Conservation (phyloP, 2,329 filamentous ascomycete genomes). For the Neurospora sp. region DNA sequence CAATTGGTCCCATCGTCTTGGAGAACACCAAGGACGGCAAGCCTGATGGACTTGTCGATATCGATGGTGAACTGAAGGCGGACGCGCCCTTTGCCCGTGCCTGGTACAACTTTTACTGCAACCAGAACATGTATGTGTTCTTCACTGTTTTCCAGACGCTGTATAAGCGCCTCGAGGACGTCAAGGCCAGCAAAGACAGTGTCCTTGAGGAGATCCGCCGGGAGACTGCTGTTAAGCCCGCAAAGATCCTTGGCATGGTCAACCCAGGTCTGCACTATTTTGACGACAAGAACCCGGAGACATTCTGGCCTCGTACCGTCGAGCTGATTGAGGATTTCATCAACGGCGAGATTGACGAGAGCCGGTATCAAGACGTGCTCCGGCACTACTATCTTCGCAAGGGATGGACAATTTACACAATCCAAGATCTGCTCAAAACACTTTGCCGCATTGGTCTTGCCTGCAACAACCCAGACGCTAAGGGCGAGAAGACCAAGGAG, state of each 20-base stretch:
- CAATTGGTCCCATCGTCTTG: slow-evolving; percentile 44
- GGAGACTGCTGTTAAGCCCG: slow-evolving; percentile 67
- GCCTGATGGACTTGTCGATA: slow-evolving; percentile 38
- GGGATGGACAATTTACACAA: slow-evolving; percentile 88
- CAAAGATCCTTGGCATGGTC: slow-evolving; percentile 72
- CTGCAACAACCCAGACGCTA: slow-evolving; percentile 78
- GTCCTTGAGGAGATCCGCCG: slow-evolving; percentile 67
- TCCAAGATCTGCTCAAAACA: slow-evolving; percentile 78
- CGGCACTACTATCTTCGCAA: slow-evolving; percentile 84
- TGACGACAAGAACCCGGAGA: slow-evolving; percentile 50
- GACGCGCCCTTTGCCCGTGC: slow-evolving; percentile 75
- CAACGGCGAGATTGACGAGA: slow-evolving; percentile 70
- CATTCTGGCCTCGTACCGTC: slow-evolving; percentile 79
- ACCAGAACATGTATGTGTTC: slow-evolving; percentile 88
- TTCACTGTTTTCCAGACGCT: slow-evolving; percentile 88
- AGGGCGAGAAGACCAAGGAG: slow-evolving; percentile 80
- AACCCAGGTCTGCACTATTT: slow-evolving; percentile 76
- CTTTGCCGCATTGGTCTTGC: slow-evolving; percentile 71
- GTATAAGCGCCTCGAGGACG: slow-evolving; percentile 70
- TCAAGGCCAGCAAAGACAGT: slow-evolving; percentile 69
- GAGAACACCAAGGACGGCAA: slow-evolving; percentile 17
- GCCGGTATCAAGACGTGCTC: slow-evolving; percentile 78
- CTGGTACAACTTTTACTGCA: slow-evolving; percentile 84
- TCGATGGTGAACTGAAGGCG: slow-evolving; percentile 55
- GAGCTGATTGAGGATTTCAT: slow-evolving; percentile 82